Base-by-base conservation (phyloP, 805 yeast genomes). In the Candida koratica region DNA sequence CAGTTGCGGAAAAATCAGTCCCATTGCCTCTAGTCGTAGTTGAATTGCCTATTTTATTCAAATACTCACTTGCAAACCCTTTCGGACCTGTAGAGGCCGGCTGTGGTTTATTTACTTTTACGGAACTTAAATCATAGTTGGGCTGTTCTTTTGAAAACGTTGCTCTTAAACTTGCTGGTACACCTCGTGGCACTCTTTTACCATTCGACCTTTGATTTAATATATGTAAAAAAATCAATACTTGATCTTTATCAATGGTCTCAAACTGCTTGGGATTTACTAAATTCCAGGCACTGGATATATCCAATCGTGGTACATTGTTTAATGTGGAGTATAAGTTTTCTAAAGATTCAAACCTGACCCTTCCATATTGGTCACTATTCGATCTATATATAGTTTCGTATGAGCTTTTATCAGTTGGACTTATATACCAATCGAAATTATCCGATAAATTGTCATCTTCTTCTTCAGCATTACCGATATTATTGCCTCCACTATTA, bases 371-470 rank as follows among this genome's bases (percentile, higher is more conserved):
- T 22, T 71, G 64, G 61, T 90, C 97, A 34, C 84, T 64, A 36
- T 86, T 79, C 17, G 82, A 71, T 25, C 79, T 68, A 55, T 88
- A 84, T 22, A 93, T 77, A 20, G 82, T 69, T 52, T 85, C 90
- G 60, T 93, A 93, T 11, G 82, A 75, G 2, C 76, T 48, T 52
- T 80, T 78, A 52, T 93, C 97, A 7, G 79, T 73, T 15, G 97
- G 97, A 4, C 96, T 79, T 46, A 93, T 88, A 62, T 93, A 93
- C 98, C 98, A 93, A 56, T 89, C 96, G 53, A 93, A 86, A 50
- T 80, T 85, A 25, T 78, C 71, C 29, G 79, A 69, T 34, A 77
- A 60, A 19, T 71, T 56, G 15, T 77, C 75, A 26, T 79, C 78
- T 28, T 82, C 90, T 33, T 81, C 87, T 36, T 76, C 78, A 40